Conservation (phyloP, 1,284 basidiomycete species). For the Boletus semigastroideus region DNA sequence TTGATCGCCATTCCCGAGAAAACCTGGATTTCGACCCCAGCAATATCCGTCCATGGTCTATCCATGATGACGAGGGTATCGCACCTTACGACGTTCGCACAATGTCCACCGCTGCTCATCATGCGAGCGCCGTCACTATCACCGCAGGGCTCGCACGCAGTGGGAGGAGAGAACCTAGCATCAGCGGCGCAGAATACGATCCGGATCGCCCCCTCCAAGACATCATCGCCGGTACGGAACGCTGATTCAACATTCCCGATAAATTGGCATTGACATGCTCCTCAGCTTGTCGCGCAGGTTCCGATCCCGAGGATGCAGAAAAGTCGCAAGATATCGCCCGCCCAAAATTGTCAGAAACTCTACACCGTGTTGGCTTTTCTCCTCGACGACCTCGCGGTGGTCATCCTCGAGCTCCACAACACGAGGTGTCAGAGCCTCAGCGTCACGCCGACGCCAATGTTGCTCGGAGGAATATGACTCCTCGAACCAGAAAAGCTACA, state of each 20-base stretch:
- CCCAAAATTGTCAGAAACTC: constrained; percentile 64
- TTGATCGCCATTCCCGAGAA: constrained; percentile 57
- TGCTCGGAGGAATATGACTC: constrained; percentile 32
- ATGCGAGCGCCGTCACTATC: constrained; percentile 84
- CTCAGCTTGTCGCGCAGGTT: constrained; percentile 18
- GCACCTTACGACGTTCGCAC: constrained; percentile 66
- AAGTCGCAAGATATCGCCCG: constrained; percentile 38
- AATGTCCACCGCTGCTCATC: constrained; percentile 80
- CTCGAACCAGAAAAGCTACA: constrained; percentile 36
- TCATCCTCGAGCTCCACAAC: constrained; percentile 32
- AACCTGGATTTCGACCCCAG: constrained; percentile 54
- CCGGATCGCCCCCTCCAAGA: constrained; percentile 79
- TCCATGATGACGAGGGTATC: constrained; percentile 64
- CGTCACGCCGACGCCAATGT: constrained; percentile 13
- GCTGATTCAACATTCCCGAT: constrained; percentile 34
- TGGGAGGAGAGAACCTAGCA: constrained; percentile 51
- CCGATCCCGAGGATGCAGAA: constrained; percentile 24
- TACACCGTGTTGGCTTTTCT: constrained; percentile 64
- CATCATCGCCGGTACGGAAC: constrained; percentile 61
- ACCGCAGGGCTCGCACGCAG: constrained; percentile 69
- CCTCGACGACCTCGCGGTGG: constrained; percentile 64
- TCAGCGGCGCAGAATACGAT: constrained; percentile 82
- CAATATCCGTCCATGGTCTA: constrained; percentile 62
- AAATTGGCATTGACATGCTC: not conserved
- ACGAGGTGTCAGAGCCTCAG: constrained; percentile 13